Base-by-base conservation (phyloP, 257 asterid genomes). In the Nicotiana tomentosiformis region DNA sequence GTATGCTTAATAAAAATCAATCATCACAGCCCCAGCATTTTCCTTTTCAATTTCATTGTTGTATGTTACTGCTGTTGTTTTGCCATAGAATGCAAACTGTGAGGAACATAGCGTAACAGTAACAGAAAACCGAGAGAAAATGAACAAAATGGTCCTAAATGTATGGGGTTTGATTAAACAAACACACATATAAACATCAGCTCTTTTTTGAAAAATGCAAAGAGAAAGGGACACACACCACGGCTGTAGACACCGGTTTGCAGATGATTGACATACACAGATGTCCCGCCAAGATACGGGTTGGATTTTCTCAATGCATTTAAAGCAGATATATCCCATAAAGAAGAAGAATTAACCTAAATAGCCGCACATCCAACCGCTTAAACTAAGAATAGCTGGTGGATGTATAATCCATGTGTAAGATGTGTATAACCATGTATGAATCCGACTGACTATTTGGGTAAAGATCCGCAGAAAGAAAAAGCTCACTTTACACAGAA, bases 241-340 rank as follows among this genome's bases (percentile, higher is more conserved):
- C 57, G 60, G 20, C 29, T 17, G 60, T 64, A 49, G 29, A 74
- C 43, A 49, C 80, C 4, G 43, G 49, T 43, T 43, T 43, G 49
- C 11, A 43, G 17, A 53, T 53, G 57, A 53, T 9, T 72, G 12
- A 37, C 78, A 14, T 6, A 72, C 60, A 72, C 60, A 46, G 83
- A 7, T 23, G 85, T 86, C 86, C 86, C 55, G 82, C 89, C 87
- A 86, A 83, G 86, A 83, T 83, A 57, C 85, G 69, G 86, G 83
- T 81, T 29, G 29, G 46, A 60, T 62, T 57, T 46, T 12, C 29
- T 60, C 57, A 39, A 10, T 81, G 62, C 80, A 7, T 33, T 57
- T 51, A n/a, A 23, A n/a, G 4, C 49, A 4, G 20, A 43, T 43
- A 29, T 4, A 62, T 51, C 82, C 61, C 78, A 76, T 11, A 10